Conservation (phyloP, 805 yeast genomes). For the Suhomyces sp. region DNA sequence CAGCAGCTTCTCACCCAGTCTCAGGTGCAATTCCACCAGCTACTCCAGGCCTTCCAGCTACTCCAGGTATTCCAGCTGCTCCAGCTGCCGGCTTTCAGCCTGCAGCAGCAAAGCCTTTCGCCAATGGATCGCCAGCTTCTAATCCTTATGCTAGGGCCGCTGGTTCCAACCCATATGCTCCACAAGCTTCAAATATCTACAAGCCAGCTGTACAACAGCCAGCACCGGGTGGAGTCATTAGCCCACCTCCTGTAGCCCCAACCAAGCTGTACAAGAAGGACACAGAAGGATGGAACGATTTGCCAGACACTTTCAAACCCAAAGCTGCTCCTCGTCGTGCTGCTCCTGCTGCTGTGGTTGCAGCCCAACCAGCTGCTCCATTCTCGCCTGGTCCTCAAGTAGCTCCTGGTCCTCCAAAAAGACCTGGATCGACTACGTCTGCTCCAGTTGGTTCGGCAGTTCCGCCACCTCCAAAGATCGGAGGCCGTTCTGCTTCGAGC, state of each 20-base stretch:
- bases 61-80: constrained; percentile 2
- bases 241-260: constrained; percentile 24
- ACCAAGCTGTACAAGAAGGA: constrained; percentile 37
- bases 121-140: background rate
- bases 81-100: constrained; percentile 2
- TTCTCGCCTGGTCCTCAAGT: constrained; percentile 7
- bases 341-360: constrained; percentile 40
- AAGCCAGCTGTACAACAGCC: constrained; percentile 18
- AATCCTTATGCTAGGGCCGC: constrained; percentile 34
- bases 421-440: background rate
- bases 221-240: constrained; percentile 9
- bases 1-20: too few relatives aligned
- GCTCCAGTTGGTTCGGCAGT: constrained; percentile 4
- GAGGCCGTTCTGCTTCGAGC: constrained; percentile 23
- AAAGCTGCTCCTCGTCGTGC: constrained; percentile 41
- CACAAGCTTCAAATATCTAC: constrained; percentile 22
- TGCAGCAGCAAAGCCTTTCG: background rate
- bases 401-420: constrained; percentile 13
- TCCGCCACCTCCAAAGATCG: constrained; percentile 29
- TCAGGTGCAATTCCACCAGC: constrained; percentile 1
- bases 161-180: constrained; percentile 19
- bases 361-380: constrained; percentile 13
- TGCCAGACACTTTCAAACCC: constrained; percentile 52
- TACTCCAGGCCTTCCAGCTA: constrained; percentile 17
- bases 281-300: constrained; percentile 71